phyloP scores from a whole-genome alignment of 106 monocot species.

The Acanthochlamys bracteata region DNA sequence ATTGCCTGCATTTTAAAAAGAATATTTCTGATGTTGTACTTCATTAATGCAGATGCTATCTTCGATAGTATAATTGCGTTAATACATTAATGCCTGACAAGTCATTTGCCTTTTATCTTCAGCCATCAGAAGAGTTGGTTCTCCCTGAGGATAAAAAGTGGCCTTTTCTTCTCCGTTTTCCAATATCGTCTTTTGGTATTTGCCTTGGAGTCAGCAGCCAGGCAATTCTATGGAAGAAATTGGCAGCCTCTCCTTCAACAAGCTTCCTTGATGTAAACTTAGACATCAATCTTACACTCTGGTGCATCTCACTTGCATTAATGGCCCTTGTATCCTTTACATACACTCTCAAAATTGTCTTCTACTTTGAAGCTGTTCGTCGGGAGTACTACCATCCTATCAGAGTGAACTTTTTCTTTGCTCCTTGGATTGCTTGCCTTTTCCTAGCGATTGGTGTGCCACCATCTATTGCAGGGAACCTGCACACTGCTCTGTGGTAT shows the following conservation, averaged over 20 bases:
- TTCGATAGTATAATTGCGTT: too few relatives aligned
- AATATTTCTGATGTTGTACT: too few relatives aligned
- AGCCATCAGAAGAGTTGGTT: slow-evolving; percentile 33
- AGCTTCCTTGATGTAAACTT: slow-evolving; percentile 29
- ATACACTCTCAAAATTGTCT: slow-evolving; percentile 39
- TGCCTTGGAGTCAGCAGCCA: slow-evolving; percentile 50
- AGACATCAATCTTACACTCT: slow-evolving; percentile 26
- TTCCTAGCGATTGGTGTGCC: slow-evolving; percentile 33
- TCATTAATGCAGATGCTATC: too few relatives aligned
- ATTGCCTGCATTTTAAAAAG: too few relatives aligned
- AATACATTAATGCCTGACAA: too few relatives aligned
- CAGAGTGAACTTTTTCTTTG: slow-evolving; percentile 64
- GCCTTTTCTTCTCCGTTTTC: slow-evolving; percentile 65
- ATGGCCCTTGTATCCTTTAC: slow-evolving; percentile 16
- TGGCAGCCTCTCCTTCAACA: slow-evolving; percentile 32
- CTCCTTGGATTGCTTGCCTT: slow-evolving; percentile 56
- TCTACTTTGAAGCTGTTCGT: slow-evolving; percentile 55
- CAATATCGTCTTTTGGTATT: slow-evolving; percentile 41
- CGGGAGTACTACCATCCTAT: slow-evolving; percentile 60
- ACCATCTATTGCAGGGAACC: slow-evolving; percentile 20
- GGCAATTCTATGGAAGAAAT: slow-evolving; percentile 47
- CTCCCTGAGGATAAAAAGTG: slow-evolving; percentile 55
- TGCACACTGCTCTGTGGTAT: slow-evolving; percentile 35
- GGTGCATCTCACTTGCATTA: slow-evolving; percentile 44
- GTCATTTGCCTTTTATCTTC: background rate